Base-by-base conservation (phyloP, 306 rosid species). In the Aeschynomene evenia region DNA sequence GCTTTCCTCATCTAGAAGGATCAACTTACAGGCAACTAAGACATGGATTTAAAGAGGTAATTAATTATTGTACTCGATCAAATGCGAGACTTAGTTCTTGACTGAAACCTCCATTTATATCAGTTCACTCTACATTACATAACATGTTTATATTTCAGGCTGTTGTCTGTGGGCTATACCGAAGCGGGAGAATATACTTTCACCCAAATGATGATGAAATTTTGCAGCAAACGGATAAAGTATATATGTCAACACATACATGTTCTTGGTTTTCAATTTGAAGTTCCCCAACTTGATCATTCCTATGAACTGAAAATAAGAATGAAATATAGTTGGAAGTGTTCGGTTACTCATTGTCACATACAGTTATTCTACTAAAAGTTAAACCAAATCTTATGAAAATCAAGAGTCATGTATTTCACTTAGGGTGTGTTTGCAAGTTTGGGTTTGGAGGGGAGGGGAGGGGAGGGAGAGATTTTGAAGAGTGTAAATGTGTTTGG, bases 151-250 rank as follows among this genome's bases (percentile, higher is more conserved):
- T 15, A 64, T 85, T 84, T 74, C 96, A 94, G 97, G 96, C 83
- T 46, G 79, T 91, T 72, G 95, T 91, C 59, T 91, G 95, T 77
- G 99, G 99, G 48, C 87, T 94, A 45, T 86, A 84, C 77, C 91
- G 96, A 60, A 80, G 71, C 55, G 97, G 97, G 80, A 85, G 74
- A 84, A 84, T 89, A 83, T 43, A 79, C 80, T 94, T 94, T 79
- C 99, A 94, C 82, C 99, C 99, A 52, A 70, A 70, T 53, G 99
- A 94, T 39, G 68, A 64, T 78, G 97, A 91, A 73, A 73, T 87
- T 84, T 73, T 94, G 82, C 88, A 57, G 82, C 79, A 69, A 82
- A 84, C 82, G 43, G 99, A 94, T 87, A 94, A 94, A 77, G 99
- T 94, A 84, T n/a, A n/a, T n/a, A n/a, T 50, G 92, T 78, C 48